Evolutionary conservation across 371 early-diverging fungal species (phyloP), one percentile per base, ranked within the genome.

Genomic region (Rhizomucor pusillus): DNA sequence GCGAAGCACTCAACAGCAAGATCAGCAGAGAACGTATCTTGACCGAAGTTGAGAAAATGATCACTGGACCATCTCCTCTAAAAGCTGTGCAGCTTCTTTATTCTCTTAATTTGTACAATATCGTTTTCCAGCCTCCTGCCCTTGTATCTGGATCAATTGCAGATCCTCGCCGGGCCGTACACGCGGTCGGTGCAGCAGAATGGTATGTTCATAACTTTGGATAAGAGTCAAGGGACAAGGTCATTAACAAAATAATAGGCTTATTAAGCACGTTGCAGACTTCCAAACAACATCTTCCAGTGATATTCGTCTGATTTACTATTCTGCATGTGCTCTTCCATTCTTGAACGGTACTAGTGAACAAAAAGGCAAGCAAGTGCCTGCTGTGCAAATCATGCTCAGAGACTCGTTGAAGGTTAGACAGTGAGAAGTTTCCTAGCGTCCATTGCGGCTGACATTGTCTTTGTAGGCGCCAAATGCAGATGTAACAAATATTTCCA

Each of bases 21-120:
- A 92, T 99, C 52, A 94, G 95, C 55, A 81, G 91, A 52, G 99
- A 99, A 63, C 85, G 99, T 25, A 85, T 99, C 43, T 95, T 98
- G 16, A 85, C 77, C 0, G 99, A 99, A 69, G 56, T 99, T 11
- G 90, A 90, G 47, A 99, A 99, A 75, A 99, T 99, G 91, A 71
- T 98, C 33, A 75, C 73, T 19, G 90, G 91, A 0, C 77, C 69
- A 18, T 54, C 63, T 39, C 84, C 86, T 6, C 44, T 76, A n/a
- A 47, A 66, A 18, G 79, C 90, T 0, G 43, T 90, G 11, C 60
- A 72, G 45, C 53, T 81, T 37, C 64, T 88, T 0, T 54, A 73
- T 16, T 57, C 69, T 5, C 63, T 85, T n/a, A 69, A 67, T 1
- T 54, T 88, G 11, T 87, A 85, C 49, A 55, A 76, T 22, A 54